Evolutionary conservation across 78 protist species (phyloP), one percentile per base, ranked within the genome.

Genomic region (Trichosphaerium sp.): DNA sequence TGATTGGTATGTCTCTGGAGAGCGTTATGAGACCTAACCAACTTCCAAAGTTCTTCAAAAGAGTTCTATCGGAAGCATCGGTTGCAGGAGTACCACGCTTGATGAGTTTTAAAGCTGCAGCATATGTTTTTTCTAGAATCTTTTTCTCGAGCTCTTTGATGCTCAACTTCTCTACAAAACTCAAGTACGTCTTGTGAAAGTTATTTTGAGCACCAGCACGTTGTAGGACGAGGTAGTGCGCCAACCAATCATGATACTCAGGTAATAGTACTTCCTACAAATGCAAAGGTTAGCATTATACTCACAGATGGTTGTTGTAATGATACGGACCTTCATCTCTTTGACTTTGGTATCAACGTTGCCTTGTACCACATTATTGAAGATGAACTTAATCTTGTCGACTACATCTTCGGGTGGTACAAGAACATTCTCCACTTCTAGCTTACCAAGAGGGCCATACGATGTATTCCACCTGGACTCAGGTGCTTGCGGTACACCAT

Each of bases 11-110:
- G 90, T 91, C 92, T 40, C 71, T 47, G 6, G 79, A 84, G 23
- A 97, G 65, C 21, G 99, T 97, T 51, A 80, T 35, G 60, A 51
- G 14, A 34, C 99, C 99, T 1, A 97, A 79, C 97, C 95, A 97
- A 18, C 75, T 32, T 55, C 98, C 99, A 6, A 97, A 77, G 54
- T 91, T 88, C 85, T 93, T 92, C 31, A 97, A 75, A 34, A 88
- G 61, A 21, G 87, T 26, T 31, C 98, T 78, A 62, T 93, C 96
- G 15, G 65, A 14, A 10, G 76, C 58, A 38, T 41, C 42, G 10
- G 52, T 34, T 0, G 54, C 43, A 31, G 65, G 40, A 54, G 59
- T 54, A 21, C 32, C 6, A 10, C 52, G 51, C 43, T 32, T 73
- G 74, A 15, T 73, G 80, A n/a, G 81, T 54, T 44, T 34, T 58